These are phyloP conservation scores for Drechslerella coelobrocha DNA, from an alignment of 2,329 filamentous ascomycete species.

Conservation along the genomic window DNA sequence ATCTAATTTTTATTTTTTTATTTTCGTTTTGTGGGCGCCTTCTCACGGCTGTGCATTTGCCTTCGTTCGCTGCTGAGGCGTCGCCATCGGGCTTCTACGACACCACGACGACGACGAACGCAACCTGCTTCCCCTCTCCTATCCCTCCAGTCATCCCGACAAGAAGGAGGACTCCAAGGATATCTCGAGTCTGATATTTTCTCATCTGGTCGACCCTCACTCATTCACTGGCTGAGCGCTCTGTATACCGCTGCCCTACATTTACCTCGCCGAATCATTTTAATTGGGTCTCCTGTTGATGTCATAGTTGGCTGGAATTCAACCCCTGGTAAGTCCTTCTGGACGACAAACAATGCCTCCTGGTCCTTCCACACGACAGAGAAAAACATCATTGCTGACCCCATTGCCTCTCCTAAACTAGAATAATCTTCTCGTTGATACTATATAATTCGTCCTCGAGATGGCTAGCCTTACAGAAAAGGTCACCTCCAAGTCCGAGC, in stretches of 20 bases:
- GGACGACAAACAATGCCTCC: slow-evolving; percentile 1
- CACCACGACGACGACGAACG: too few species aligned
- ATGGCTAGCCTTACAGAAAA: slow-evolving; percentile 39
- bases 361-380: neutral
- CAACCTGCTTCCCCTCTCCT: neutral
- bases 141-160: neutral
- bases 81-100: neutral
- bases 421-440: neutral
- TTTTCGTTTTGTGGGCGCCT: neutral
- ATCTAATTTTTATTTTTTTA: neutral
- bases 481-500: slow-evolving; percentile 35
- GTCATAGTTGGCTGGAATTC: too few species aligned
- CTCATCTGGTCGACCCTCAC: neutral
- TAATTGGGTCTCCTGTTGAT: too few species aligned
- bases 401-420: neutral
- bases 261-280: neutral
- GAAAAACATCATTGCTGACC: neutral
- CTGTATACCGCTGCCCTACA: neutral
- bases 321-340: slow-evolving; percentile 4
- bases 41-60: too few species aligned
- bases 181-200: neutral
- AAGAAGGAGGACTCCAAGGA: neutral
- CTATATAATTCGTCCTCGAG: neutral
- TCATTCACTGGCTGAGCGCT: neutral
- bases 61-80: neutral